Base-by-base conservation (phyloP, 768 basidiomycete genomes). In the Mrakia blollopis region DNA sequence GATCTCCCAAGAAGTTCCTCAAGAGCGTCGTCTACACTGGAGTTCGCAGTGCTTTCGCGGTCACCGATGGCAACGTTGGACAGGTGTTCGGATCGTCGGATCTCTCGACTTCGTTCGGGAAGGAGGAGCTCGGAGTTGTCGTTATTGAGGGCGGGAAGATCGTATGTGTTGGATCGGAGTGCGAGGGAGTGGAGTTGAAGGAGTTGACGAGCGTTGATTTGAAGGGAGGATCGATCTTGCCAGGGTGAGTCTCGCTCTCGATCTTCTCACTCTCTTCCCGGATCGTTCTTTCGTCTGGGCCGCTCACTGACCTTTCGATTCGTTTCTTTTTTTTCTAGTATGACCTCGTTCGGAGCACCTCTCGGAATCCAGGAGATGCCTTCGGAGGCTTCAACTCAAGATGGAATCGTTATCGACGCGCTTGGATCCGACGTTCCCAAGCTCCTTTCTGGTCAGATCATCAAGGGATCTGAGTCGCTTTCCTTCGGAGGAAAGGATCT, bases 311-410 rank as follows among this genome's bases (percentile, higher is more conserved):
- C 47, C 44, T 44, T n/a, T n/a, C n/a, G n/a, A 41, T 41, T 41
- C 6, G 11, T 41, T 11, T 3, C 47, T 50, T 14, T 2, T 0
- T 21, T 21, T 21, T 21, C 47, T 13, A 50, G 88, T n/a, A 83
- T 91, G 28, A 84, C 88, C 44, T 87, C 88, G 25, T 90, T 86
- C 62, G 91, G 91, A 30, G 88, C 89, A 57, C 86, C 87, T 18
- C 82, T 94, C 7, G 92, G 92, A 5, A 81, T 92, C 47, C 86
- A 87, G 75, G 91, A 92, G 81, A 93, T 93, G 79, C 79, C 83
- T 0, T 80, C 85, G 32, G 92, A 94, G 81, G 77, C 86, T 3
- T 88, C 88, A 4, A 92, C 92, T 2, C 85, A 85, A 44, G 92
- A 93, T 80, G 92, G 92, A 6, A 76, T 79, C n/a, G 57, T 44